Evolutionary conservation across 192 early-diverging fungal genomes (phyloP), one percentile per base, ranked within the genome.

Genomic region (Linnemannia hyalina): DNA sequence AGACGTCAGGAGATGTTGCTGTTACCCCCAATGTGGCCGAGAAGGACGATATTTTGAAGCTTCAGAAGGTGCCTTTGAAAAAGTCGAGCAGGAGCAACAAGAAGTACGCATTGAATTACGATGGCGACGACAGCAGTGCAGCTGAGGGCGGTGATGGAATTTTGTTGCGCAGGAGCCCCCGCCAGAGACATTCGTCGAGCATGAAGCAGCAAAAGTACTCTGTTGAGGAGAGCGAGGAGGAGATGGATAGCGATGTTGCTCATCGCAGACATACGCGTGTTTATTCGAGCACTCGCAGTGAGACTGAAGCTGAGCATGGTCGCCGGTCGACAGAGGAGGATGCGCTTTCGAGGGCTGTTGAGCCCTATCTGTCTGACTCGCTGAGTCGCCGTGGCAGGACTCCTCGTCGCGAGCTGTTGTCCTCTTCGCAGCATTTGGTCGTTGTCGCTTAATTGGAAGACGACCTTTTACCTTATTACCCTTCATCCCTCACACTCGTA

Each of bases 291-390:
- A 60, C 68, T 47, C 80, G 68, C 47, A 77, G 44, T 32, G 83
- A 80, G 75, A 86, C 83, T 7, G 83, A 86, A 46, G 75, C 83
- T 5, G 83, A 86, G 40, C 79, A 86, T 77, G 83, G 83, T 23
- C 79, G 75, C 63, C 84, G 84, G n/a, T 80, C 84, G 4, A 74
- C 72, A n/a, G 84, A 86, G 52, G 84, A 86, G 52, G 84, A 86
- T 49, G 84, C 75, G 32, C 52, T 86, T 7, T 81, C 84, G 9
- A 86, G 75, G 80, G 84, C 80, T 55, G 79, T 86, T 9, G 84
- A 86, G 75, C 84, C 84, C 2, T 86, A 86, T 42, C 75, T 86
- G 3, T 86, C 84, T 13, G 84, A 86, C 72, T 86, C 84, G 20
- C 71, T 86, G 44, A 81, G 84, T 44, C 84, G 84, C 57, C 84